A percentile compares a stretch with the other conserved stretches of the same genome.
These are phyloP conservation scores for Xylaria palmicola DNA, from an alignment of 495 filamentous ascomycete species.

Conservation along the genomic window DNA sequence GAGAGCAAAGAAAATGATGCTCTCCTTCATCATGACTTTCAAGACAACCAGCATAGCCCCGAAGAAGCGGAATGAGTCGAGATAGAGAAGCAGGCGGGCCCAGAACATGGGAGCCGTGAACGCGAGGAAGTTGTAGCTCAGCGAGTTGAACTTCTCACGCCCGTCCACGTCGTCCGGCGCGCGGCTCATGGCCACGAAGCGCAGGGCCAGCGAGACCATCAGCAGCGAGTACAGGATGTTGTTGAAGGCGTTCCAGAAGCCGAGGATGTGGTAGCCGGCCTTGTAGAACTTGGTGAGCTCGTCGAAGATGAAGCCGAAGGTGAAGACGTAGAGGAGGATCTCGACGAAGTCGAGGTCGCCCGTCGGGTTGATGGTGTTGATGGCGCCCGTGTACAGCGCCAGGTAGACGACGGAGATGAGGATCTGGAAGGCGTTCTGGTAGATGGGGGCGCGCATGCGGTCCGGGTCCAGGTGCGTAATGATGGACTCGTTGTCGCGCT, in stretches of 20 bases:
- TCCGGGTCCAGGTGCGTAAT: conserved; percentile 86
- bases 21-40: conserved; percentile 99
- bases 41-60: conserved; percentile 96
- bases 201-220: conserved; percentile 69
- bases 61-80: conserved; percentile 94
- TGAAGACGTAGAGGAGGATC: conserved; percentile 83
- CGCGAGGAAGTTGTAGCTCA: conserved; percentile 90
- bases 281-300: conserved; percentile 89
- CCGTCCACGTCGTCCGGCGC: conserved; percentile 43
- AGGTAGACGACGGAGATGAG: conserved; percentile 81
- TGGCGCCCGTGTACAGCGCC: conserved; percentile 80
- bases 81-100: conserved; percentile 86
- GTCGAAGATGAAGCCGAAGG: conserved; percentile 87
- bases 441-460: conserved; percentile 85
- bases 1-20: conserved; percentile 95
- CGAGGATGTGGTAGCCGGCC: conserved; percentile 80
- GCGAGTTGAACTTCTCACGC: conserved; percentile 67
- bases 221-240: conserved; percentile 74
- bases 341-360: conserved; percentile 86
- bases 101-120: conserved; percentile 97
- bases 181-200: conserved; percentile 74
- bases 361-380: conserved; percentile 79
- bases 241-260: conserved; percentile 97
- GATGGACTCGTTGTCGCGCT: conserved; percentile 71
- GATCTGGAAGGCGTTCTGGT: conserved; percentile 89